phyloP scores from a whole-genome alignment of 495 filamentous ascomycete species.

The Podospora appendiculata region DNA sequence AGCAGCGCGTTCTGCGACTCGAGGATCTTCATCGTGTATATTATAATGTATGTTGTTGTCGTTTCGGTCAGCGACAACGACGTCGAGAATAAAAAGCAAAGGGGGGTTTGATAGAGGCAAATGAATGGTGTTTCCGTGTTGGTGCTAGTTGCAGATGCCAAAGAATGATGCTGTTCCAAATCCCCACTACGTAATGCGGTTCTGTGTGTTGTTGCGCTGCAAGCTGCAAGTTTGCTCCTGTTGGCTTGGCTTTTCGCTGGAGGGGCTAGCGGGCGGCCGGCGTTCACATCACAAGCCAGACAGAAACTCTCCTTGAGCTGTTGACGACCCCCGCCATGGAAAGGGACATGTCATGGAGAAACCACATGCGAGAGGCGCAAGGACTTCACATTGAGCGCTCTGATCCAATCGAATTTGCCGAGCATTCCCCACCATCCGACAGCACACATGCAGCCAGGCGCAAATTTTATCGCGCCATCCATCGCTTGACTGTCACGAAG shows the following conservation, averaged over 20 bases:
- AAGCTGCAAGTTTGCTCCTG: not conserved
- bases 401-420: conserved; percentile 2
- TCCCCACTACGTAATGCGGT: not conserved
- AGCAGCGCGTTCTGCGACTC: conserved; percentile 38
- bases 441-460: not conserved
- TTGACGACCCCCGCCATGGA: too few species aligned
- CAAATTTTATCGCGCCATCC: conserved; percentile 22
- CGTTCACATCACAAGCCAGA: not conserved
- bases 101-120: not conserved
- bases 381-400: not conserved
- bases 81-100: not conserved
- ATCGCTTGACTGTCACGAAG: not conserved
- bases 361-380: too few species aligned
- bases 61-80: not conserved
- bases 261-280: not conserved
- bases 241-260: not conserved
- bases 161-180: too few species aligned
- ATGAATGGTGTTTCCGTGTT: too few species aligned
- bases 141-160: too few species aligned
- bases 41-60: too few species aligned
- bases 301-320: too few species aligned
- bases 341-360: too few species aligned
- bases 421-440: not conserved
- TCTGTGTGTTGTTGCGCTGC: not conserved
- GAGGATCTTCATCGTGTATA: conserved; percentile 38